phyloP scores from a whole-genome alignment of 441 rosid genomes.

The Erodium texanum region DNA sequence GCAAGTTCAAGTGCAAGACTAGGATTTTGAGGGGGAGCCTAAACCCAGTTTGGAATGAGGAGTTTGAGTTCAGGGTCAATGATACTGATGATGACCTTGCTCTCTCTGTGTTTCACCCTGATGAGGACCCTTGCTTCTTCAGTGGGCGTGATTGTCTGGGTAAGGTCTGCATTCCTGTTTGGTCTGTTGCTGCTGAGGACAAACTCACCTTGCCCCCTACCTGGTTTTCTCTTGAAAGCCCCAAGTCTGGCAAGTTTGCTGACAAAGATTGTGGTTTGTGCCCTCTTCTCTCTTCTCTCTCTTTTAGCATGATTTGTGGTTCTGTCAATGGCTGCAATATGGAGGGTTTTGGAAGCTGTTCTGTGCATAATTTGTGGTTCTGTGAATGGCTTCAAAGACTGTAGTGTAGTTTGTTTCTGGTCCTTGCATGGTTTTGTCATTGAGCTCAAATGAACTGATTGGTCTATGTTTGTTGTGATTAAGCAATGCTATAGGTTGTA shows the following conservation, averaged over 20 bases:
- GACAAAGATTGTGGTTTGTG: slow-evolving; percentile 51
- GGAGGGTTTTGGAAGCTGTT: not conserved
- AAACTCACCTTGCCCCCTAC: slow-evolving; percentile 64
- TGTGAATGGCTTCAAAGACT: not conserved
- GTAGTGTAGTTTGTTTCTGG: not conserved
- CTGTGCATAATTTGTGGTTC: not conserved
- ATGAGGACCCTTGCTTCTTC: slow-evolving; percentile 36
- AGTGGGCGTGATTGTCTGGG: slow-evolving; percentile 42
- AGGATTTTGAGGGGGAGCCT: slow-evolving; percentile 29
- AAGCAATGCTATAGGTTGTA: not conserved
- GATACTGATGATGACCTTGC: slow-evolving; percentile 37
- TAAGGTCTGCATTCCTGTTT: slow-evolving; percentile 45
- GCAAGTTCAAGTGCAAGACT: slow-evolving; percentile 56
- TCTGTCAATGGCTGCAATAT: not conserved
- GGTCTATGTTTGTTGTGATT: not conserved
- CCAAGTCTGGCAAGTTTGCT: slow-evolving; percentile 36
- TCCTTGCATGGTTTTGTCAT: not conserved
- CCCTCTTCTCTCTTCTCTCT: too few species aligned
- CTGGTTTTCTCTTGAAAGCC: slow-evolving; percentile 52
- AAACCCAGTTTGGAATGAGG: slow-evolving; percentile 72
- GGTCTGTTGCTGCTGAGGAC: slow-evolving; percentile 35
- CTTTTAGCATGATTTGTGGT: not conserved
- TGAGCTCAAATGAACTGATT: too few species aligned
- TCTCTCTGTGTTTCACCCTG: slow-evolving; percentile 40
- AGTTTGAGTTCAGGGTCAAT: slow-evolving; percentile 47